Evolutionary conservation across 345 rosid genomes (phyloP).

Genomic region (Anastatica hierochuntica): DNA sequence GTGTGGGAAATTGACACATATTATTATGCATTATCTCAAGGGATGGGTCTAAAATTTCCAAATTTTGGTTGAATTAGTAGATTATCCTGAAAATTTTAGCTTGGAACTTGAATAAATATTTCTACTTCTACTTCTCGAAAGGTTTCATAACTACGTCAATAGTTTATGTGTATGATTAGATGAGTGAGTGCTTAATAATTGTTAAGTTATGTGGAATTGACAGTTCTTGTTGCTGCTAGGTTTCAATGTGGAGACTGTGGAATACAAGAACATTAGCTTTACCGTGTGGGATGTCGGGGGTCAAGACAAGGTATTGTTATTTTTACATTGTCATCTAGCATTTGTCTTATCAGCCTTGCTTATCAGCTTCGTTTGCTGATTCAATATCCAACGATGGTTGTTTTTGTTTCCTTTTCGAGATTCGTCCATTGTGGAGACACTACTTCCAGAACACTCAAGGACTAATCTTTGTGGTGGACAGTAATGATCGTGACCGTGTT

Average conservation of each 20-base stretch:
- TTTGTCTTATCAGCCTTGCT: too few relatives aligned
- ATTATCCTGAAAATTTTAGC: neutral
- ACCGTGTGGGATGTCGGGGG: slow-evolving; percentile 81
- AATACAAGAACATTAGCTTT: slow-evolving; percentile 70
- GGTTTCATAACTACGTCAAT: neutral
- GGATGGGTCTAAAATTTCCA: neutral
- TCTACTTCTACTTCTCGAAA: too few relatives aligned
- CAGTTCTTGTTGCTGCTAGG: slow-evolving; percentile 23
- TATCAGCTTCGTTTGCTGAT: too few relatives aligned
- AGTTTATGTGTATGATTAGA: neutral
- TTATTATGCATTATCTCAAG: too few relatives aligned
- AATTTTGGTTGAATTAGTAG: neutral
- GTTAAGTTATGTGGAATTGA: neutral
- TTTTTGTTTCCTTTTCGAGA: too few relatives aligned
- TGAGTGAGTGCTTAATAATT: neutral
- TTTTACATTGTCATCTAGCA: too few relatives aligned
- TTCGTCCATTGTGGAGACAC: slow-evolving; percentile 73
- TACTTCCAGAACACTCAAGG: slow-evolving; percentile 72
- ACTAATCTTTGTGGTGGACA: slow-evolving; percentile 70
- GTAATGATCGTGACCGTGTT: slow-evolving; percentile 68
- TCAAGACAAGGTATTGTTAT: slow-evolving; percentile 53
- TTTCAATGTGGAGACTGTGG: slow-evolving; percentile 71
- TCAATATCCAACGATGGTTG: too few relatives aligned
- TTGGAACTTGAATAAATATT: neutral
- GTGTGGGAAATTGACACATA: too few relatives aligned